These are phyloP conservation scores for Dioscorea zingiberensis DNA, from an alignment of 106 monocot species.

Conservation along the genomic window DNA sequence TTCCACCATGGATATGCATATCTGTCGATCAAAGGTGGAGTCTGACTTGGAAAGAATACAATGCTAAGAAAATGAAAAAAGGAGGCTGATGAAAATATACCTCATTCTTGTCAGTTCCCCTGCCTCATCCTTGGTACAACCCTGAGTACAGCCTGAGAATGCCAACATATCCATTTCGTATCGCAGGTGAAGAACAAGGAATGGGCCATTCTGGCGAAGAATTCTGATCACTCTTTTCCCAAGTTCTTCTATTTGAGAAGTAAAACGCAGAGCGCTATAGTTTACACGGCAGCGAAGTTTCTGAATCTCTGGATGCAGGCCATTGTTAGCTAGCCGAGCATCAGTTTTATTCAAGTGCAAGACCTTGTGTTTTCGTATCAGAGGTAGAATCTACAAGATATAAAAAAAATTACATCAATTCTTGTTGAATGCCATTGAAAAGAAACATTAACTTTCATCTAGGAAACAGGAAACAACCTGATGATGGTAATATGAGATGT, in stretches of 20 bases:
- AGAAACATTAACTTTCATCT: not conserved
- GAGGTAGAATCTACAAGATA: slow-evolving; percentile 68
- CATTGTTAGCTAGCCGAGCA: slow-evolving; percentile 89
- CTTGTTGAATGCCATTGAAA: not conserved
- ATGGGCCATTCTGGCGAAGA: slow-evolving; percentile 70
- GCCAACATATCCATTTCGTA: slow-evolving; percentile 99
- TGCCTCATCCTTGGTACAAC: slow-evolving; percentile 68
- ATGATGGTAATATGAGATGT: slow-evolving; percentile 76
- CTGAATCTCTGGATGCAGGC: slow-evolving; percentile 81
- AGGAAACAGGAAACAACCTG: slow-evolving; percentile 37
- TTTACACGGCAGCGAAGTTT: slow-evolving; percentile 82
- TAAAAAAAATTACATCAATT: not conserved
- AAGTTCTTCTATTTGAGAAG: slow-evolving; percentile 82
- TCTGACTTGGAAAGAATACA: not conserved
- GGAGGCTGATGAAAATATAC: slow-evolving; percentile 8
- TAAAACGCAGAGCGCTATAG: slow-evolving; percentile 68
- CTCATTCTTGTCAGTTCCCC: slow-evolving; percentile 83
- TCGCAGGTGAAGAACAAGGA: slow-evolving; percentile 90
- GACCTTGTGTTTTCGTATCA: slow-evolving; percentile 78
- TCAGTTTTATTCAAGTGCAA: slow-evolving; percentile 86
- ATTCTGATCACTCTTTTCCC: slow-evolving; percentile 63
- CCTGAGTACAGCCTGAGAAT: slow-evolving; percentile 94
- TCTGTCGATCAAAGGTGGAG: slow-evolving; percentile 19
- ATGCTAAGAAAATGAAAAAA: too few relatives aligned
- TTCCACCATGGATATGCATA: slow-evolving; percentile 99